Evolutionary conservation across 139 green algal species (phyloP).

Genomic region (Chlorella sp.): DNA sequence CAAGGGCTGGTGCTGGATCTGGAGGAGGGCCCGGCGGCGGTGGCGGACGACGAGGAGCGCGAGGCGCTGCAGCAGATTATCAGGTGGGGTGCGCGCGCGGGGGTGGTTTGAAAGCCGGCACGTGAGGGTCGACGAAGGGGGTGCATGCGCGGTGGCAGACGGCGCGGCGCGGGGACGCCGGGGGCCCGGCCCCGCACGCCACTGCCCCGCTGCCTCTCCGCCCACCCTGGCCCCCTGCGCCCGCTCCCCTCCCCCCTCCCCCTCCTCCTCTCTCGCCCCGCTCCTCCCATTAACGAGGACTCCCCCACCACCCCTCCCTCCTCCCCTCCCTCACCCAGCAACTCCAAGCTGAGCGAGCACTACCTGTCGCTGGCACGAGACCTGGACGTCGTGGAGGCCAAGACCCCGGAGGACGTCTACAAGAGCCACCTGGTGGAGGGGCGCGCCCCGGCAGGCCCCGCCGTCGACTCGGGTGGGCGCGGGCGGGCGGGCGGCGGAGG

Average conservation of each 20-base stretch:
- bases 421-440: conserved; percentile 94
- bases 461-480: not conserved
- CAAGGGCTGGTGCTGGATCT: conserved; percentile 73
- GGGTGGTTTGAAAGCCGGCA: not conserved
- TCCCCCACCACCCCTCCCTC: too few relatives aligned
- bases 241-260: too few relatives aligned
- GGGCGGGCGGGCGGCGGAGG: not conserved
- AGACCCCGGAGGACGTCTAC: conserved; percentile 94
- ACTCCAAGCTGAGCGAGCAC: conserved; percentile 81
- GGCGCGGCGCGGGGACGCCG: too few relatives aligned
- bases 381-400: conserved; percentile 98
- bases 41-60: conserved; percentile 68
- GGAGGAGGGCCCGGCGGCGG: conserved; percentile 74
- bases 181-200: too few relatives aligned
- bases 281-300: too few relatives aligned
- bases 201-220: too few relatives aligned
- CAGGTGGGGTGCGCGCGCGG: not conserved
- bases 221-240: too few relatives aligned
- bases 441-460: conserved; percentile 48
- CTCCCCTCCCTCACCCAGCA: conserved; percentile 42
- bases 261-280: too few relatives aligned
- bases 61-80: conserved; percentile 47
- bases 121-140: not conserved
- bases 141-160: too few relatives aligned
- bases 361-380: conserved; percentile 94